Conservation (phyloP, 345 rosid genomes). For the Tarenaya hassleriana region DNA sequence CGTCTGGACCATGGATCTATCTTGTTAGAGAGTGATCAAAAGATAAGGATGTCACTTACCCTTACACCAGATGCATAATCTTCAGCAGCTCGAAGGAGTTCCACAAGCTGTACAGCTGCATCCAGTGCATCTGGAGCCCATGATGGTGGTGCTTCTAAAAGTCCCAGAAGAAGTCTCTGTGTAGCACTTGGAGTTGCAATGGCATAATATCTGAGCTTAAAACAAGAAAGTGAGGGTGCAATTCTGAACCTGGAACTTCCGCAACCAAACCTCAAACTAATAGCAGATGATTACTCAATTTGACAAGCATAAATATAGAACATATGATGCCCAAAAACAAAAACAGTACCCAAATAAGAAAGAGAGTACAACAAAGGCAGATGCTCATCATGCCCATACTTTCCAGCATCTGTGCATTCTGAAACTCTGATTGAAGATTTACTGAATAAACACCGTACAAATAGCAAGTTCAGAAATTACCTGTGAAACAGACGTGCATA, state of each 20-base stretch:
- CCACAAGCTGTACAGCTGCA: conserved; percentile 99
- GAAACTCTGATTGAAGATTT: too few species aligned
- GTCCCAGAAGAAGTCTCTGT: conserved; percentile 94
- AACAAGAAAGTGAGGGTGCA: conserved; percentile 22
- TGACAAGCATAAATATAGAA: too few species aligned
- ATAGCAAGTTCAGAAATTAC: conserved; percentile 32
- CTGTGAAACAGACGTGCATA: conserved; percentile 92
- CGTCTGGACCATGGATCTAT: not conserved
- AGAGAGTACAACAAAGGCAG: not conserved
- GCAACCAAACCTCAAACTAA: conserved; percentile 11
- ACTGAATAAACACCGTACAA: not conserved
- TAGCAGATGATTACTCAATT: not conserved
- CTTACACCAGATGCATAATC: conserved; percentile 93
- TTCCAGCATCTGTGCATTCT: too few species aligned
- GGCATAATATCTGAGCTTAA: conserved; percentile 67
- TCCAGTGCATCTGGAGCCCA: conserved; percentile 99
- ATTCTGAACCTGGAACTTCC: conserved; percentile 7
- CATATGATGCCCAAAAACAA: not conserved
- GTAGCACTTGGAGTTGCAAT: conserved; percentile 99
- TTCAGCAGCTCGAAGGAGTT: conserved; percentile 95
- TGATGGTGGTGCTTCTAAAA: conserved; percentile 95
- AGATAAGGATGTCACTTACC: conserved; percentile 39
- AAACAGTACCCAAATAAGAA: not conserved
- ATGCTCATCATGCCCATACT: too few species aligned
- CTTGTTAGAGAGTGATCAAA: conserved; percentile 10